Evolutionary conservation across 1,284 basidiomycete genomes (phyloP), one percentile per base, ranked within the genome.

Genomic region (Jaminaea rosea): DNA sequence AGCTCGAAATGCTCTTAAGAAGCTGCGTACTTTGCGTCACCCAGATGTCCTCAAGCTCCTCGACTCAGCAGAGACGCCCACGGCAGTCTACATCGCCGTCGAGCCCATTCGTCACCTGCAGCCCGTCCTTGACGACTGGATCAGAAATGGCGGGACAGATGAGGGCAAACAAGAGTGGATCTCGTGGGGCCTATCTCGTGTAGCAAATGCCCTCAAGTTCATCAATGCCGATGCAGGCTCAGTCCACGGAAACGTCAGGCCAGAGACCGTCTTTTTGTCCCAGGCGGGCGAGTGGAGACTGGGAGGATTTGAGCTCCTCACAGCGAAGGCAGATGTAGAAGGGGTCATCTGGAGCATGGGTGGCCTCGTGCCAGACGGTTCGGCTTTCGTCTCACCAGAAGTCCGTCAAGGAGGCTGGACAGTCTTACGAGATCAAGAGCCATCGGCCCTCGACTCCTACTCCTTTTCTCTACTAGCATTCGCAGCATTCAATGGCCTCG

Each of bases 41-140:
- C 94, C 94, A 0, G 87, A 97, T 74, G 83, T 98, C 2, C 82
- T 99, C 64, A 92, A 88, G 72, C 93, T 94, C 75, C 83, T 98
- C 77, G 75, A 75, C 19, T 88, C 82, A 1, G 84, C 88, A 5
- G 92, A 96, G 72, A 87, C 88, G 1, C 89, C 93, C 44, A 82
- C 82, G 0, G 82, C 82, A 1, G 82, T 98, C 36, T 87, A 90
- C 75, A 88, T 99, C 63, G 87, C 94, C 77, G 96, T 93, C 0
- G 94, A 98, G 76, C 85, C 87, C 3, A 86, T 97, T 6, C 79
- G 82, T 19, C 88, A 90, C 2, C 77, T 98, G 6, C 78, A 81
- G 28, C 76, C 78, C n/a, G 81, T 82, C 1, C 74, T 92, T 41
- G 77, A 80, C 29, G 78, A 82, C 21, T 53, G 68, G 17, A 68